Conservation (phyloP, 495 filamentous ascomycete species). For the Neohortaea acidophila region DNA sequence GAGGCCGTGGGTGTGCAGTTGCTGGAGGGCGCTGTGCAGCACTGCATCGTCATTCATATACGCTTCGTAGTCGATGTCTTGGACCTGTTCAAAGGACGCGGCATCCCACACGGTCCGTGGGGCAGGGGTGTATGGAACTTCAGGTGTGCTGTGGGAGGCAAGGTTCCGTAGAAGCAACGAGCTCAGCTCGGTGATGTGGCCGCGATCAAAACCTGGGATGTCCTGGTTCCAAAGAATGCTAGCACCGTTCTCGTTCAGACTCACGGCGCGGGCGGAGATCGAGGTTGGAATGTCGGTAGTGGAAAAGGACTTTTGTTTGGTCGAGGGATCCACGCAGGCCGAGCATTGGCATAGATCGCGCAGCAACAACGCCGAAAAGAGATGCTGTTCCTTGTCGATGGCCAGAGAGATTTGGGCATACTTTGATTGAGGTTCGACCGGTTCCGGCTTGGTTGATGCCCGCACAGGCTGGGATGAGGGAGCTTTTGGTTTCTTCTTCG, state of each 20-base stretch:
- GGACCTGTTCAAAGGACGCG: conserved; percentile 28
- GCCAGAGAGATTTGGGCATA: neutral
- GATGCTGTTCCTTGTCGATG: neutral
- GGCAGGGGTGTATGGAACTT: neutral
- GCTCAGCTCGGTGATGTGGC: conserved; percentile 37
- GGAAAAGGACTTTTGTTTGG: conserved; percentile 68
- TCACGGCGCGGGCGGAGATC: conserved; percentile 29
- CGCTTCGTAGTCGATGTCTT: conserved; percentile 47
- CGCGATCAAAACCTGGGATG: conserved; percentile 30
- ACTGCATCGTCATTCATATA: conserved; percentile 45
- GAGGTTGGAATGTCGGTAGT: conserved; percentile 50
- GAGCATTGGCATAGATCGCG: conserved; percentile 65
- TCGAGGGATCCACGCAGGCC: conserved; percentile 57
- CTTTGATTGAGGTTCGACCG: too few species aligned
- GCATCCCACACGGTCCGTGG: conserved; percentile 29
- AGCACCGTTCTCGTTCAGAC: conserved; percentile 29
- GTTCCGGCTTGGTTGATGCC: too few species aligned
- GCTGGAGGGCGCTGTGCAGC: conserved; percentile 39
- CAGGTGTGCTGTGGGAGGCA: neutral
- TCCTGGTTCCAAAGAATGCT: conserved; percentile 48
- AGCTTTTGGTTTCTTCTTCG: too few species aligned
- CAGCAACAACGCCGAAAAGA: conserved; percentile 35
- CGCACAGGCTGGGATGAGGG: too few species aligned
- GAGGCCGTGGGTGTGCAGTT: conserved; percentile 46
- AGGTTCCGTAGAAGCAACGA: neutral